Percentiles rank a stretch among this genome's conserved stretches.
Evolutionary conservation across 192 early-diverging fungal genomes (phyloP).

Genomic region (Linnemannia exigua): DNA sequence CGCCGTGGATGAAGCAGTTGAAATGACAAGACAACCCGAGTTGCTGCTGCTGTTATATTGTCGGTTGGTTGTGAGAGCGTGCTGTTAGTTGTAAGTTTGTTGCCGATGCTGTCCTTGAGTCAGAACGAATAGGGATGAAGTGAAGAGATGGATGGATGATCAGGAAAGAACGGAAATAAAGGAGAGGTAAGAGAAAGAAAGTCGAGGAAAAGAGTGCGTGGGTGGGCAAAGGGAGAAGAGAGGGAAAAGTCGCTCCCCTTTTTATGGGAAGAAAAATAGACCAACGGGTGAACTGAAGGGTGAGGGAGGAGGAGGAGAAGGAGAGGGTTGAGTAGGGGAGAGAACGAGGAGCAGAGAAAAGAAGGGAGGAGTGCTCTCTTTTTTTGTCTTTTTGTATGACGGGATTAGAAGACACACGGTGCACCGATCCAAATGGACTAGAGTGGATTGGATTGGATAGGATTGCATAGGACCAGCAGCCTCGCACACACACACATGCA

Average conservation of each 20-base stretch:
- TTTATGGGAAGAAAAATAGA: not conserved
- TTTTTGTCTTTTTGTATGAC: not conserved
- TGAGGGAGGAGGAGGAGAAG: not conserved
- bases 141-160: constrained; percentile 6
- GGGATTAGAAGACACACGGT: not conserved
- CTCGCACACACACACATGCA: not conserved
- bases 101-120: not conserved
- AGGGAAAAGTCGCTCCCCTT: not conserved
- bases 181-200: not conserved
- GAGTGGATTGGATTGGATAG: no score
- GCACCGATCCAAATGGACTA: not conserved
- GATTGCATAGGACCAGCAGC: no score
- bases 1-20: not conserved
- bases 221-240: constrained; percentile 3
- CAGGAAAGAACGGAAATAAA: not conserved
- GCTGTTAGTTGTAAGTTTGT: not conserved
- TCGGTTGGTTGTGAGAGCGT: not conserved
- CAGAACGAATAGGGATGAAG: constrained; percentile 9
- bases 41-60: not conserved
- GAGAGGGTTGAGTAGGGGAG: not conserved
- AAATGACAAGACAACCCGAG: no score
- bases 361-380: not conserved
- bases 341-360: not conserved
- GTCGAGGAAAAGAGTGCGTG: not conserved
- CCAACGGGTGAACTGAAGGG: not conserved